These are phyloP conservation scores for Lachnellula willkommii DNA, from an alignment of 2,329 filamentous ascomycete genomes.

Conservation along the genomic window DNA sequence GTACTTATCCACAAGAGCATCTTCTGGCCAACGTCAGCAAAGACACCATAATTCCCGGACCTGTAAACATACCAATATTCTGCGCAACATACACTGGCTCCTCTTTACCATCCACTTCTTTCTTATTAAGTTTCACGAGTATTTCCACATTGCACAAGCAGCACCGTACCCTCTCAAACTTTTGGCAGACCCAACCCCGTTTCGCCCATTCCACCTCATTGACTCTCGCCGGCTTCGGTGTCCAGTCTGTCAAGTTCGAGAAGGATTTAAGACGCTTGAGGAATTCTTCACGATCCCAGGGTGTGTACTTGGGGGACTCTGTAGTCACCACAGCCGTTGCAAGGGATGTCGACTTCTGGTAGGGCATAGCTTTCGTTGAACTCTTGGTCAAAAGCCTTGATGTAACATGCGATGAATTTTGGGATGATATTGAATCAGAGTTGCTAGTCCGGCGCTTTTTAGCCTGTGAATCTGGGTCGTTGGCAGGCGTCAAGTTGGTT, in stretches of 20 bases:
- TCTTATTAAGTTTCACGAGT: conserved; percentile 69
- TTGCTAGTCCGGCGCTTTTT: conserved; percentile 30
- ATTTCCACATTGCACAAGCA: conserved; percentile 79
- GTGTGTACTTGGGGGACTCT: conserved; percentile 67
- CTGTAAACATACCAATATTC: conserved; percentile 48
- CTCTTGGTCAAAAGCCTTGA: conserved; percentile 1
- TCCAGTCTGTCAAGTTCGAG: conserved; percentile 86
- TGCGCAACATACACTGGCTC: conserved; percentile 50
- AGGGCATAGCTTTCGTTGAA: conserved; percentile 14
- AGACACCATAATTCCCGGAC: conserved; percentile 14
- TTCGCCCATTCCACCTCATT: conserved; percentile 94
- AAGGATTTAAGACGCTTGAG: conserved; percentile 79
- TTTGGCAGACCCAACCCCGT: conserved; percentile 81
- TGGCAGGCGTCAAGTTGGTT: conserved; percentile 27
- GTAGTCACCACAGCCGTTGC: conserved; percentile 9
- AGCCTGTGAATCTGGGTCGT: conserved; percentile 16
- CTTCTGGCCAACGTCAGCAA: conserved; percentile 36
- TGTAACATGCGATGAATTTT: conserved; percentile 1
- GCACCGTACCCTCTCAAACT: conserved; percentile 78
- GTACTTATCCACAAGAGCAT: conserved; percentile 72
- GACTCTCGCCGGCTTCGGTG: conserved; percentile 80
- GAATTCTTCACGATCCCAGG: conserved; percentile 78
- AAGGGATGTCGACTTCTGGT: conserved; percentile 24
- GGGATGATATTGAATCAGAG: conserved; percentile 7
- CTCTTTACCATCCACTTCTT: conserved; percentile 52